Conservation (phyloP, 352 stramenopile genomes). For the Blastocystis sp. region DNA sequence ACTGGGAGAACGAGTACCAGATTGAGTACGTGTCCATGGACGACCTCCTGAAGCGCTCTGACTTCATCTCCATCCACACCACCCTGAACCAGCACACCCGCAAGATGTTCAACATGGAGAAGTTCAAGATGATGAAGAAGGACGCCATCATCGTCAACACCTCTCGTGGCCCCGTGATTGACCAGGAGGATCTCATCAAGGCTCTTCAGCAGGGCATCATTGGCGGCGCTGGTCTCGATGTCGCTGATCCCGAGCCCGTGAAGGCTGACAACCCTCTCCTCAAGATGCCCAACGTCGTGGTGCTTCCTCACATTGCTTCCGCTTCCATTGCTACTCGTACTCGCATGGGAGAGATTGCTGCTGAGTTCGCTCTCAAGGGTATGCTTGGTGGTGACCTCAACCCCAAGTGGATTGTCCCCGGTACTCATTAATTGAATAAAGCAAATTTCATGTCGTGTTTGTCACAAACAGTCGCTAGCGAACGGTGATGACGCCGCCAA, state of each 20-base stretch:
- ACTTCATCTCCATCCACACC: conserved; percentile 86
- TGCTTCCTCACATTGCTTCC: conserved; percentile 81
- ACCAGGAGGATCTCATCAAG: conserved; percentile 80
- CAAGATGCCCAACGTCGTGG: conserved; percentile 78
- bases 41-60: conserved; percentile 82
- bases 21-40: conserved; percentile 83
- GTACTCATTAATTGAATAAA: conserved; percentile 55
- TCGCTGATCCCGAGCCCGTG: conserved; percentile 88
- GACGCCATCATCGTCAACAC: conserved; percentile 89
- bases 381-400: conserved; percentile 55
- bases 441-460: background rate
- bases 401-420: conserved; percentile 66
- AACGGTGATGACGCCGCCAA: background rate
- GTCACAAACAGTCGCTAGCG: background rate
- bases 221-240: conserved; percentile 82
- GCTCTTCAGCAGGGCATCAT: conserved; percentile 78
- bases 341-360: conserved; percentile 74
- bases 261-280: conserved; percentile 82
- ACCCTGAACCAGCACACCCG: conserved; percentile 82
- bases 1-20: conserved; percentile 79
- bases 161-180: conserved; percentile 85
- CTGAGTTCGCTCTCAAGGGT: conserved; percentile 72
- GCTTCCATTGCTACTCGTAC: conserved; percentile 78
- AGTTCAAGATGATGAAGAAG: conserved; percentile 84
- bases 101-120: conserved; percentile 81